Conservation (phyloP, 1,139 yeast genomes). For the Saccharomycopsis crataegensis region DNA sequence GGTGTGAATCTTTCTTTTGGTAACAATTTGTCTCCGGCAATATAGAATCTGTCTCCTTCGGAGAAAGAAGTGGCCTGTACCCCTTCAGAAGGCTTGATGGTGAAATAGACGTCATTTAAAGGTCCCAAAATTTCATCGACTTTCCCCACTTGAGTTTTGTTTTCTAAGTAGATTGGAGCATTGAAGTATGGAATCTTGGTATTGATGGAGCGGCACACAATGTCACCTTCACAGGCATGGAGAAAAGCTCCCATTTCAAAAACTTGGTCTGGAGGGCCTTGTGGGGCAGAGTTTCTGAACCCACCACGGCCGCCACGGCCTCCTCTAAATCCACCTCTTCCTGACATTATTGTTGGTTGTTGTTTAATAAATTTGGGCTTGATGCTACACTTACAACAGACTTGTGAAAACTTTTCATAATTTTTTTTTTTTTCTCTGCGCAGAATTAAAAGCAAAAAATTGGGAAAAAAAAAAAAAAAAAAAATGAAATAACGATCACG, state of each 20-base stretch:
- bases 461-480: background rate
- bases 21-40: conserved; percentile 89
- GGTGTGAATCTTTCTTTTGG: conserved; percentile 96
- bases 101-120: conserved; percentile 91
- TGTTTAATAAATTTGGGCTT: background rate
- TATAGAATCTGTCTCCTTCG: conserved; percentile 91
- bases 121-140: conserved; percentile 98
- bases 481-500: background rate
- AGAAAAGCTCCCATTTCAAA: conserved; percentile 91
- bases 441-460: background rate
- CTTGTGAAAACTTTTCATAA: background rate
- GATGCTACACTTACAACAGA: background rate
- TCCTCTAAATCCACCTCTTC: conserved; percentile 36
- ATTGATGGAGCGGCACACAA: conserved; percentile 92
- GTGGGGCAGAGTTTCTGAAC: conserved; percentile 43
- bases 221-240: conserved; percentile 95
- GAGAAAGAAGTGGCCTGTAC: conserved; percentile 90
- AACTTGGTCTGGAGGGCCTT: conserved; percentile 91
- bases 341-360: conserved; percentile 12
- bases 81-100: conserved; percentile 93
- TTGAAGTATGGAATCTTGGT: conserved; percentile 87
- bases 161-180: conserved; percentile 96
- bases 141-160: conserved; percentile 92
- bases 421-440: background rate
- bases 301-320: conserved; percentile 67